Base-by-base conservation (phyloP, 805 yeast genomes). In the Candida anglica region DNA sequence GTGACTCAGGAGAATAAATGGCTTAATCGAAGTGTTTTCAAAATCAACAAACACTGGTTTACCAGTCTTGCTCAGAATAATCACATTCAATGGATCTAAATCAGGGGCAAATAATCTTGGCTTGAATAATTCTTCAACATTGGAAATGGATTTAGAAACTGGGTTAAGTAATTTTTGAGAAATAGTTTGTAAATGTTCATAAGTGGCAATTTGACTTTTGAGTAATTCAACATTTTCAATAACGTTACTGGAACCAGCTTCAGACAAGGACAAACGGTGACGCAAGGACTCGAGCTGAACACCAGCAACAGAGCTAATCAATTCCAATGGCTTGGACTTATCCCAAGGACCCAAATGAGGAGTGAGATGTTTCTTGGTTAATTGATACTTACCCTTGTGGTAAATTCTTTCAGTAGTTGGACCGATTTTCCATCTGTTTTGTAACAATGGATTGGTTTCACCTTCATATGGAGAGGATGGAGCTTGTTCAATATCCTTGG, bases 71-170 rank as follows among this genome's bases (percentile, higher is more conserved):
- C 51, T 39, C 26, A 39, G 42, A 16, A 71, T 55, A 28, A 88
- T 66, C 6, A 86, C 86, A 53, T 91, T 91, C 75, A 89, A 70
- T 15, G 98, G 98, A 56, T 87, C 94, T 44, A 93, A 63, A 56
- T 93, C 98, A 4, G 96, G 91, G 42, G 79, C 71, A 43, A 65
- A 75, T 34, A 91, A 63, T 47, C 91, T 75, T 38, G 96, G 91
- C 34, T 78, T 71, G 48, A 84, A 72, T 27, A 86, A 59, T 37
- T 79, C 78, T 3, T 63, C 66, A 37, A 73, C 66, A 44, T 82
- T 78, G 52, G 84, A 86, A 52, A 85, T 73, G 7, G 75, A 64
- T 14, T 64, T 62, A 6, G 79, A 63, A 15, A 58, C 51, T 6
- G 78, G 64, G 29, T 77, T 71, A 51, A 89, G 67, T 43, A 91